Evolutionary conservation across 164 flowering plant genomes (phyloP).

Genomic region (Tetracentron sinense): DNA sequence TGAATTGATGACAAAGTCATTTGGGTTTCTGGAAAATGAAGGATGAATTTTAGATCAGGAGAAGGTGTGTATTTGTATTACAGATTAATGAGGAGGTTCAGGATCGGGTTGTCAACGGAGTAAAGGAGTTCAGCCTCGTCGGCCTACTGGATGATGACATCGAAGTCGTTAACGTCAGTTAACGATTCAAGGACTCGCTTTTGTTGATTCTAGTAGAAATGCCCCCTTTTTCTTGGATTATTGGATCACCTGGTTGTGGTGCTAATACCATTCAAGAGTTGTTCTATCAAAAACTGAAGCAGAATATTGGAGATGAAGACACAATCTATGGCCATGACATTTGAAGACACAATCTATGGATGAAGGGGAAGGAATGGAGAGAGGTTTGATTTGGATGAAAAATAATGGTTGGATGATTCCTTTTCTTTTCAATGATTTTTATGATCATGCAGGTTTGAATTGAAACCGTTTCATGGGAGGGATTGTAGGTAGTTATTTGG

Average conservation of each 20-base stretch:
- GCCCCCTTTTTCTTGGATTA: constrained; percentile 78
- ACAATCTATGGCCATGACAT: too few species aligned
- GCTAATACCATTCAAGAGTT: too few species aligned
- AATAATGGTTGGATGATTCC: too few species aligned
- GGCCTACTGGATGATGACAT: constrained; percentile 72
- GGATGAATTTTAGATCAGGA: background rate
- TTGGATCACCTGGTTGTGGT: constrained; percentile 79
- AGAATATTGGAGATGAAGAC: too few species aligned
- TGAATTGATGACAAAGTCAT: background rate
- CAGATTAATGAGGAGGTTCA: constrained; percentile 52
- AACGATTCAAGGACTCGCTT: constrained; percentile 79
- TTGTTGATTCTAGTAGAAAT: constrained; percentile 42
- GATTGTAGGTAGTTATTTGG: too few species aligned
- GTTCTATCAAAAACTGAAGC: too few species aligned
- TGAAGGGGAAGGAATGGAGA: too few species aligned
- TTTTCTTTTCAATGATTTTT: too few species aligned
- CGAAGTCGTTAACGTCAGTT: constrained; percentile 82
- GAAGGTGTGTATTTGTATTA: constrained; percentile 15
- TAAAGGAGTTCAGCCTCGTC: constrained; percentile 62
- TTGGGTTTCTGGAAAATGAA: background rate
- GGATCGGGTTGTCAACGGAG: constrained; percentile 37
- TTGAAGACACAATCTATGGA: too few species aligned
- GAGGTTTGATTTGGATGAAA: too few species aligned
- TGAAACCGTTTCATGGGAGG: too few species aligned
- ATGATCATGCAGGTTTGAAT: too few species aligned